Base-by-base conservation (phyloP, 2,329 filamentous ascomycete genomes). In the Penicillium sp. region DNA sequence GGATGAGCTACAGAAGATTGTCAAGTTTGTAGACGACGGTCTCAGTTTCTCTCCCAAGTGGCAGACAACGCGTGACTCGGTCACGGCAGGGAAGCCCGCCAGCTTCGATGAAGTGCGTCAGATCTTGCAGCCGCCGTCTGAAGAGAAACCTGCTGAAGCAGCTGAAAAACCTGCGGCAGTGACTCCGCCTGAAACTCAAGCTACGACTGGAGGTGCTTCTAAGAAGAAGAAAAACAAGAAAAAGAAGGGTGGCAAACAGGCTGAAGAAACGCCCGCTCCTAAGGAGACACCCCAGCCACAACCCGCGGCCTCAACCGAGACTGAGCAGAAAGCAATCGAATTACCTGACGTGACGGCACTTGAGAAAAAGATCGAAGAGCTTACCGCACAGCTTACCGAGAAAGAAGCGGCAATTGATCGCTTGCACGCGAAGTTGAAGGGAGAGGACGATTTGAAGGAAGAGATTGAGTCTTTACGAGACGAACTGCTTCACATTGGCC, bases 161-260 rank as follows among this genome's bases (percentile, higher is more conserved):
- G 9, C 65, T 6, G 62, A 69, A 55, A 50, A 59, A 5, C 60
- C 60, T 8, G 68, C 64, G 42, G 56, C 62, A n/a, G 59, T 49
- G 9, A 42, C 65, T 14, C 62, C 62, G 47, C 30, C 63, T 16
- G 56, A 67, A 43, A 56, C 47, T 9, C 66, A 65, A 53, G 48
- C 62, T 23, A 20, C 40, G 21, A 47, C 61, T 28, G 51, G 64
- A 11, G 65, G 63, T 16, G 66, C 69, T 3, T 75, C 76, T 58
- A 93, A 91, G 75, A 95, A 90, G 73, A 92, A 90, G 72, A 95
- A 91, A 62, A 90, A 90, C 70, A 96, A 93, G 78, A 96, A 95
- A 81, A 89, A 87, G 74, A 93, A 92, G 77, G 84, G 83, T 18
- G 83, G 80, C 30, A 84, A 82, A 61, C 71, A 71, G 6, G 70